Conservation (phyloP, 257 asterid species). For the Solanum megistacrolobum region DNA sequence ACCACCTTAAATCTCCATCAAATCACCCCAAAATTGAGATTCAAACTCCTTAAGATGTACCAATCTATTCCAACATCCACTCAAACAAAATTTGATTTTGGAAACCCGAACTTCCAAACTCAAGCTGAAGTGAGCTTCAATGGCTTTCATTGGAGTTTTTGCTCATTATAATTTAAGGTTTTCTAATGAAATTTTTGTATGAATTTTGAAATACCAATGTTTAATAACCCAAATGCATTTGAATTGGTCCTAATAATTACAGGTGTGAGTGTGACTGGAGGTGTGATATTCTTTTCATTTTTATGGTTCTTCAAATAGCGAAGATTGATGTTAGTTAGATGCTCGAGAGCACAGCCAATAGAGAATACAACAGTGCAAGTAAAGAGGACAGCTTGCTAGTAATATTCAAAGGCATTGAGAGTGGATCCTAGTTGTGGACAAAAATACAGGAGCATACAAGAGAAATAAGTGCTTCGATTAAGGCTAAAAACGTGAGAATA, state of each 20-base stretch:
- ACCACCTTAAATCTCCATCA: background rate
- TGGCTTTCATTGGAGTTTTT: background rate
- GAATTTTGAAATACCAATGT: background rate
- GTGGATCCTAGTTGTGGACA: background rate
- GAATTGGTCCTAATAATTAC: background rate
- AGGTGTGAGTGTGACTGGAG: slow-evolving; percentile 18
- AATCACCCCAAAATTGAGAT: background rate
- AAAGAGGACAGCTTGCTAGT: background rate
- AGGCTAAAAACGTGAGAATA: background rate
- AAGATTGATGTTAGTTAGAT: slow-evolving; percentile 71
- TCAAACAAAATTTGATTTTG: background rate
- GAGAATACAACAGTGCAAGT: background rate
- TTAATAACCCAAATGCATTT: background rate
- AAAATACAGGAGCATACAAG: background rate
- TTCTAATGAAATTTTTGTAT: background rate
- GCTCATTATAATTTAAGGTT: background rate
- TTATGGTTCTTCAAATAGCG: slow-evolving; percentile 69
- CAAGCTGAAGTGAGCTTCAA: background rate
- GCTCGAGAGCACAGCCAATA: background rate
- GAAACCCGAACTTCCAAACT: background rate
- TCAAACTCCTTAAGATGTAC: background rate
- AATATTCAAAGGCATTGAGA: background rate
- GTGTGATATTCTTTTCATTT: slow-evolving; percentile 45
- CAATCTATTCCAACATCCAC: background rate
- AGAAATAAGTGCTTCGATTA: background rate